These are phyloP conservation scores for Mycena polygramma DNA, from an alignment of 768 basidiomycete genomes.

Conservation along the genomic window DNA sequence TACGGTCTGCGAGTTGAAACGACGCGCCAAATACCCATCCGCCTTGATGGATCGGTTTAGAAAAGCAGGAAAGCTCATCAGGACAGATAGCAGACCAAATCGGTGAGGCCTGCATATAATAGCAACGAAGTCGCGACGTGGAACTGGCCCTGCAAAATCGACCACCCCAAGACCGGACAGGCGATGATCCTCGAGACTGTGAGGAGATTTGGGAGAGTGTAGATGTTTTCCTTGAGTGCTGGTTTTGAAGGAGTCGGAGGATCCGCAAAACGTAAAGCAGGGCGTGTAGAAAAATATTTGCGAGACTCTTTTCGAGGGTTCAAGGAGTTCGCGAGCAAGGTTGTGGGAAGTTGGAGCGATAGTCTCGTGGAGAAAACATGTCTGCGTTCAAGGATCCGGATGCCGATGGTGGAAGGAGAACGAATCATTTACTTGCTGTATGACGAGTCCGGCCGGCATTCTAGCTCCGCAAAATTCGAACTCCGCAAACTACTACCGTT, in stretches of 20 bases:
- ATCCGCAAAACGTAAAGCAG: constrained; percentile 32
- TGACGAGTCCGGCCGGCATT: not conserved
- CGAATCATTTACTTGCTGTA: constrained; percentile 20
- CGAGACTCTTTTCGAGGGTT: constrained; percentile 3
- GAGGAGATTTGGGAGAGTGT: constrained; percentile 93
- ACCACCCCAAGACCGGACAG: constrained; percentile 94
- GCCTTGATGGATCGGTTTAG: constrained; percentile 61
- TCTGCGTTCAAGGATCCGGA: constrained; percentile 8
- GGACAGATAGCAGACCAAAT: constrained; percentile 72
- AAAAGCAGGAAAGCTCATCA: constrained; percentile 26
- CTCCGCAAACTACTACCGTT: too few species aligned
- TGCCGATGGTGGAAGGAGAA: constrained; percentile 11
- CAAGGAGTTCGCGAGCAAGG: not conserved
- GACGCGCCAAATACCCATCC: constrained; percentile 92
- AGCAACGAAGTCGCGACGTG: constrained; percentile 85
- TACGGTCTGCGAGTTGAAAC: constrained; percentile 90
- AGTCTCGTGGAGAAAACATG: constrained; percentile 11
- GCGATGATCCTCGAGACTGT: constrained; percentile 90
- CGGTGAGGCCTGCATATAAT: constrained; percentile 92
- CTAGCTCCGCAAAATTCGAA: too few species aligned
- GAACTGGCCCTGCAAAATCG: constrained; percentile 86
- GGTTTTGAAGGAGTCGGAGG: constrained; percentile 44
- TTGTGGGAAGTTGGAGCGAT: not conserved
- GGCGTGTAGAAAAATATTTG: constrained; percentile 33
- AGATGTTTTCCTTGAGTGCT: constrained; percentile 84